Base-by-base conservation (phyloP, 73 alveolate species). In the Tetrahymena elliotti region DNA sequence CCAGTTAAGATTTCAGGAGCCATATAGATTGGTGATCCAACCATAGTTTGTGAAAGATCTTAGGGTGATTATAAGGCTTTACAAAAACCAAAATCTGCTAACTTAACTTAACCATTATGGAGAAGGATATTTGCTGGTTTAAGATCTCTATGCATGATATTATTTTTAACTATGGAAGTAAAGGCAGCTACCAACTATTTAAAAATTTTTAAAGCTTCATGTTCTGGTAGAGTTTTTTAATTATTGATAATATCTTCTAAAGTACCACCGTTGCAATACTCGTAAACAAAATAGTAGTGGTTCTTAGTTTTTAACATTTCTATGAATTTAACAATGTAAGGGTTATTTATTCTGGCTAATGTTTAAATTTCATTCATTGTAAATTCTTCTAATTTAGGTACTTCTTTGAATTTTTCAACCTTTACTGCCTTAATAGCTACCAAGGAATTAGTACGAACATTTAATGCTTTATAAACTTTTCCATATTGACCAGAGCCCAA, bases 1-100 rank as follows among this genome's bases (percentile, higher is more conserved):
- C 97, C 97, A 7, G 94, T 94, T 36, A 96, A 53, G 33, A 96
- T 93, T 84, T 96, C 97, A 16, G 97, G 97, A 41, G 97, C 97
- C 96, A 96, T 94, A 93, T 96, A 96, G 24, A 84, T 94, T 40
- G 96, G 97, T 41, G 97, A 94, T 13, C 97, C 97, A 15, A 94
- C 95, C 96, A 94, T 94, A 1, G 96, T 94, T 52, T 88, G 39
- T 27, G 96, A 88, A 31, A 94, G 94, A 88, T 94, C 96, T 33
- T 94, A 24, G 8, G 95, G 93, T 13, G 83, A 33, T 84, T 88
- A 31, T 33, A 94, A 53, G 35, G 95, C 95, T 38, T 94, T 94
- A 33, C 96, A 94, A 94, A 94, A 94, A 10, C 96, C 96, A 52
- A 94, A 94, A 94, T 94, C 96, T 16, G 93, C 96, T 24, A 94